phyloP scores from a whole-genome alignment of 2,329 filamentous ascomycete species.

The Colletotrichum liriopes region DNA sequence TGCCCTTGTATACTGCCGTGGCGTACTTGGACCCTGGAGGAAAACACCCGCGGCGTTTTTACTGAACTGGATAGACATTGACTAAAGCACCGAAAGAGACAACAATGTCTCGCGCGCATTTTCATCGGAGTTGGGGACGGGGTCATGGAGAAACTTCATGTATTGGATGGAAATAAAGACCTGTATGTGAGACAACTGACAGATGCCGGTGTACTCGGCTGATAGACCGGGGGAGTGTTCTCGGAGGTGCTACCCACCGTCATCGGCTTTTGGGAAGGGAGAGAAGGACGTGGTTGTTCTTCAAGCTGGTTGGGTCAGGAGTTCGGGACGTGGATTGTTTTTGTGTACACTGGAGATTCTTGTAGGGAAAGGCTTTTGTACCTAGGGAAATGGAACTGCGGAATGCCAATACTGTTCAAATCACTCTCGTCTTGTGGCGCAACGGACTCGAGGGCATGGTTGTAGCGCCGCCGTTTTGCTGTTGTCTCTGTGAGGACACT shows the following conservation, averaged over 20 bases:
- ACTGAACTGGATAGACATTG: slow-evolving; percentile 15
- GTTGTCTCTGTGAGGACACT: neutral
- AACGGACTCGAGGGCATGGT: neutral
- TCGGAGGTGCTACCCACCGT: neutral
- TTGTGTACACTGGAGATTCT: neutral
- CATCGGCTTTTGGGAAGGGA: neutral
- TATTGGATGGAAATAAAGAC: neutral
- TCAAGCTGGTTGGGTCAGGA: neutral
- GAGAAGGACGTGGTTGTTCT: neutral
- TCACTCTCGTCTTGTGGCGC: neutral
- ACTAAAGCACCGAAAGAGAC: neutral
- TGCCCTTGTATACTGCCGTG: slow-evolving; percentile 19
- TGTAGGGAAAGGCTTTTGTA: slow-evolving; percentile 13
- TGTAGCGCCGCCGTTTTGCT: neutral
- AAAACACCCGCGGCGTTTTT: slow-evolving; percentile 18
- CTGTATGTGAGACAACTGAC: slow-evolving; percentile 10
- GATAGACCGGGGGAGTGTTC: neutral
- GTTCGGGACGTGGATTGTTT: neutral
- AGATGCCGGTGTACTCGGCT: neutral
- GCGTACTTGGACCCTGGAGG: slow-evolving; percentile 13
- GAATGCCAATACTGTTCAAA: neutral
- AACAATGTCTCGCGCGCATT: neutral
- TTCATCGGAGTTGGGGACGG: slow-evolving; percentile 43
- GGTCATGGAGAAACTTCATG: slow-evolving; percentile 6
- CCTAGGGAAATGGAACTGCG: neutral